Evolutionary conservation across 2,329 filamentous ascomycete species (phyloP).

Genomic region (Zymoseptoria passerinii): DNA sequence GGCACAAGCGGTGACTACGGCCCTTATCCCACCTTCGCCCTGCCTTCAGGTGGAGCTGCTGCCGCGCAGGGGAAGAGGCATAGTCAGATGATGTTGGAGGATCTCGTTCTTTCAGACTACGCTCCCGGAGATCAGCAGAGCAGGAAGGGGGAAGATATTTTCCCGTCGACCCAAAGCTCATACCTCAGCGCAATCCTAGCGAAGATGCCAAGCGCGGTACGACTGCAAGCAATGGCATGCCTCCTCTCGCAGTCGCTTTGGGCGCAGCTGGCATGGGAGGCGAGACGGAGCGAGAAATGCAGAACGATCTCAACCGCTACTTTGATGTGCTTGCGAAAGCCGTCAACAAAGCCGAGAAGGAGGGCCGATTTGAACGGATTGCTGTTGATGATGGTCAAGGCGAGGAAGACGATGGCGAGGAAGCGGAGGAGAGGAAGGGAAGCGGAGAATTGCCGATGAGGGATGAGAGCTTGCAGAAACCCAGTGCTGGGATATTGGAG

Average conservation of each 20-base stretch:
- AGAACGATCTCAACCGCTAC: conserved; percentile 60
- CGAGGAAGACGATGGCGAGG: not conserved
- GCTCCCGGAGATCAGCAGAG: not conserved
- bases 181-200: conserved; percentile 27
- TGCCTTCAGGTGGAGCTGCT: conserved; percentile 17
- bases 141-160: not conserved
- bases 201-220: conserved; percentile 36
- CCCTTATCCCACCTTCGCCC: conserved; percentile 28
- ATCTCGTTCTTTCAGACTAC: conserved; percentile 20
- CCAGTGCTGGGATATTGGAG: conserved; percentile 5
- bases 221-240: conserved; percentile 30
- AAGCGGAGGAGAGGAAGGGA: not conserved
- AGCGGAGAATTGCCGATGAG: not conserved
- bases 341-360: conserved; percentile 64
- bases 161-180: conserved; percentile 22
- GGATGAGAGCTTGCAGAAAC: not conserved
- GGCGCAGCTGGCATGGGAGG: not conserved
- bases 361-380: conserved; percentile 56
- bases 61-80: conserved; percentile 18
- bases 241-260: not conserved
- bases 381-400: not conserved
- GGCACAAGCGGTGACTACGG: conserved; percentile 16
- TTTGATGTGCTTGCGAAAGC: conserved; percentile 79
- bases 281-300: conserved; percentile 31
- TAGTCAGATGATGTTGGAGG: conserved; percentile 24